Percentiles rank a stretch among this genome's conserved stretches.
Evolutionary conservation across 2,329 filamentous ascomycete species (phyloP).

Genomic region (Penicillium sp.): DNA sequence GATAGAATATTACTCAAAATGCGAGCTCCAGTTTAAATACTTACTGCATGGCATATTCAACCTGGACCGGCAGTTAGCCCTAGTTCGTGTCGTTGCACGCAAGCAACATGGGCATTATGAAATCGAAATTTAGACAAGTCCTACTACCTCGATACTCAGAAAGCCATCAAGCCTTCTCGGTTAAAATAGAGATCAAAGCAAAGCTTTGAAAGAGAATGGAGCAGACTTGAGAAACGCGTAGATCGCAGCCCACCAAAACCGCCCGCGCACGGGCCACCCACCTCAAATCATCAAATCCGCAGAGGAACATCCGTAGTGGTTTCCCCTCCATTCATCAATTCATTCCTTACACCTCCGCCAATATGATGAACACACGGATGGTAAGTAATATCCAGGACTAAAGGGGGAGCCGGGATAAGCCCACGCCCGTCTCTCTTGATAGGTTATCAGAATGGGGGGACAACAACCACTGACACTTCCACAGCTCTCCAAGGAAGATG

Average conservation of each 20-base stretch:
- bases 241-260: constrained; percentile 4
- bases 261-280: constrained; percentile 25
- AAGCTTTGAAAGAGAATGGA: not conserved
- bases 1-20: not conserved
- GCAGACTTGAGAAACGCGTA: not conserved
- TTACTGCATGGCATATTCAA: too few relatives aligned
- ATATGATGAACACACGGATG: constrained; percentile 61
- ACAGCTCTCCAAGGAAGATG: constrained; percentile 91
- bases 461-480: not conserved
- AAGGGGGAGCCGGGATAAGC: not conserved
- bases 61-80: too few relatives aligned
- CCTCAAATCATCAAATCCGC: constrained; percentile 16
- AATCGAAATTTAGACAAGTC: not conserved
- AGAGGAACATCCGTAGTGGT: constrained; percentile 1
- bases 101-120: not conserved
- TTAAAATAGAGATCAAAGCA: not conserved
- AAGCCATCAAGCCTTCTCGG: not conserved
- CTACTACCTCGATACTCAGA: not conserved
- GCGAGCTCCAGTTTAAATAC: not conserved
- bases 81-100: too few relatives aligned
- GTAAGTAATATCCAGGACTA: constrained; percentile 36
- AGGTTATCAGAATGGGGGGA: not conserved
- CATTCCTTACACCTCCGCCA: constrained; percentile 10
- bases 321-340: not conserved
- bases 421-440: not conserved